These are phyloP conservation scores for Beauveria varroae DNA, from an alignment of 2,329 filamentous ascomycete species.

Conservation along the genomic window DNA sequence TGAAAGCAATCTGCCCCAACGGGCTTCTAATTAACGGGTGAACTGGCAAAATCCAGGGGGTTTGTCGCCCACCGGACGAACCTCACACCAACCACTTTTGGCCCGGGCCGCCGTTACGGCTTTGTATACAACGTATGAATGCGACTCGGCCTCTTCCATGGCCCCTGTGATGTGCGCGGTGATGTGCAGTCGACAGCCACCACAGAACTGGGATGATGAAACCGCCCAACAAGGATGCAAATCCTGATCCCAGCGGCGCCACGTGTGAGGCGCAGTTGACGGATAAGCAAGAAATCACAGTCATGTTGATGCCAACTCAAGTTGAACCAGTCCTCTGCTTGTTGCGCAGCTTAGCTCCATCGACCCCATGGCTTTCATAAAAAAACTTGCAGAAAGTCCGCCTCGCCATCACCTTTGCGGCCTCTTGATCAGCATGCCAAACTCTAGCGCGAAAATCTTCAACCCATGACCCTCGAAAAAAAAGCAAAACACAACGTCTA, in stretches of 20 bases:
- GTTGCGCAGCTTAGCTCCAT: background rate
- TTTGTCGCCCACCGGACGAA: background rate
- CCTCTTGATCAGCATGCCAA: background rate
- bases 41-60: background rate
- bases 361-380: background rate
- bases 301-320: background rate
- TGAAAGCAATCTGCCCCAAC: background rate
- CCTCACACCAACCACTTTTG: background rate
- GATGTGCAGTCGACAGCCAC: slow-evolving; percentile 2
- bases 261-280: background rate
- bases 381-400: no score
- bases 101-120: background rate
- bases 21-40: background rate
- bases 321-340: background rate
- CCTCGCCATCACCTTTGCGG: no score
- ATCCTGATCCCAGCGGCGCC: background rate
- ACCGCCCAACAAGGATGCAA: background rate
- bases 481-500: background rate
- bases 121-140: background rate
- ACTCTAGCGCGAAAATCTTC: background rate
- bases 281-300: no score
- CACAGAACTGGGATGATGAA: slow-evolving; percentile 3
- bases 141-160: background rate
- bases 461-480: background rate
- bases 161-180: background rate